Base-by-base conservation (phyloP, 495 filamentous ascomycete genomes). In the Beverwykella pulmonaria region DNA sequence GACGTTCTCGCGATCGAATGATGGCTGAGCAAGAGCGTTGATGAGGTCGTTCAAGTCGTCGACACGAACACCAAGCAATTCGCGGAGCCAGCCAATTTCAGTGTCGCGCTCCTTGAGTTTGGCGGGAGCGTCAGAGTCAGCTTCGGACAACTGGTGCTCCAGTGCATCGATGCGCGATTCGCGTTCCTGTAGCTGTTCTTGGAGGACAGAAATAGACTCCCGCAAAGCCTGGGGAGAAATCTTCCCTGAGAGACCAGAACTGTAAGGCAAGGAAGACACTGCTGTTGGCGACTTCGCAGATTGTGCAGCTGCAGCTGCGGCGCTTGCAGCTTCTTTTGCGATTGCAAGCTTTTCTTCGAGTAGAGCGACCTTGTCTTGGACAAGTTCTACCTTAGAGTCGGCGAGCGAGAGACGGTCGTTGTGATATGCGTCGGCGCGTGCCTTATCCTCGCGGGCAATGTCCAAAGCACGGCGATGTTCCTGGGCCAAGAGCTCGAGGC, bases 41-140 rank as follows among this genome's bases (percentile, higher is more conserved):
- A 97, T 92, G 58, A 98, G 92, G 71, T 98, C 94, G 63, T 92
- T 86, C 1, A 98, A 82, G 74, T 98, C 94, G 57, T 92, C 91
- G 68, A 93, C 86, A 30, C 94, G 88, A 23, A 97, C 91, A 23
- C 88, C 91, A 36, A 98, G 86, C 20, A 98, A 86, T 74, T 98
- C 94, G 61, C 94, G 91, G 10, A 98, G 83, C 94, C 95, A 98
- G 56, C 78, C 88, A 59, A 97, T 96, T 75, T 98, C 94, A n/a
- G 90, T 91, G 47, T 97, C 91, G 53, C 87, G 88, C 73, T 94
- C 92, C 54, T 90, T 89, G 69, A 96, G 83, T 82, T 93, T 95
- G 67, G 79, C 82, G 1, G 90, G 86, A 0, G 90, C 88, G 30
- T 94, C 87, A 23, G 84, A 79, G 66, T 93, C 92, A 8, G 89